Evolutionary conservation across 1,139 yeast genomes (phyloP).

Genomic region (Debaryomyces subglobosus): DNA sequence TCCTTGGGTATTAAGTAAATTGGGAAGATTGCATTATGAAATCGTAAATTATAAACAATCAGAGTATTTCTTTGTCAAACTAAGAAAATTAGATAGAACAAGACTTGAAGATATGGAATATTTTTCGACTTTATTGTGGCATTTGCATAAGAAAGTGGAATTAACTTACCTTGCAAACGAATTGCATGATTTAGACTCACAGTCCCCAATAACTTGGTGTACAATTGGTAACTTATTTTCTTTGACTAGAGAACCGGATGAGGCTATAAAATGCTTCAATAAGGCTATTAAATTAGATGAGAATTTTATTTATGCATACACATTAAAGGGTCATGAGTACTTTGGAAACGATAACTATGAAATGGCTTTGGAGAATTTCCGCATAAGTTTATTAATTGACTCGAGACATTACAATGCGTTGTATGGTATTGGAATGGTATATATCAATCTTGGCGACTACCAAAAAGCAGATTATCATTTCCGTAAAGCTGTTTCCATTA

Average conservation of each 20-base stretch:
- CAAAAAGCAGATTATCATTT: constrained; percentile 86
- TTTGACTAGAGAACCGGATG: constrained; percentile 81
- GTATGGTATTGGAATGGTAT: constrained; percentile 96
- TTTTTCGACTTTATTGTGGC: constrained; percentile 92
- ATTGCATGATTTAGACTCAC: constrained; percentile 64
- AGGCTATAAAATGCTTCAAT: constrained; percentile 85
- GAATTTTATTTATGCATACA: constrained; percentile 84
- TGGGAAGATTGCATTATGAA: constrained; percentile 85
- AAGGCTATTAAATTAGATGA: constrained; percentile 74
- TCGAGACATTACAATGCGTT: constrained; percentile 90
- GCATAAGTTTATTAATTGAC: constrained; percentile 77
- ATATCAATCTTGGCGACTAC: constrained; percentile 82
- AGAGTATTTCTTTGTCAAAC: constrained; percentile 59
- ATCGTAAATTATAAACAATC: constrained; percentile 84
- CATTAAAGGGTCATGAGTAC: constrained; percentile 92
- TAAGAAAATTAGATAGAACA: constrained; percentile 76
- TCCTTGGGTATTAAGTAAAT: constrained; percentile 83
- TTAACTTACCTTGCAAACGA: constrained; percentile 83
- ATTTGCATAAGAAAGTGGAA: constrained; percentile 79
- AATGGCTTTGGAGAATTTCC: constrained; percentile 81
- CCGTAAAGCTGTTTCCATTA: constrained; percentile 82
- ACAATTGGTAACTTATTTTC: constrained; percentile 89
- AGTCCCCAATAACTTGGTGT: constrained; percentile 88
- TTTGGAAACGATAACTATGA: constrained; percentile 89
- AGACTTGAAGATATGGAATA: constrained; percentile 88